Evolutionary conservation across 495 filamentous ascomycete species (phyloP), one percentile per base, ranked within the genome.

Genomic region (Xeromyces bisporus): DNA sequence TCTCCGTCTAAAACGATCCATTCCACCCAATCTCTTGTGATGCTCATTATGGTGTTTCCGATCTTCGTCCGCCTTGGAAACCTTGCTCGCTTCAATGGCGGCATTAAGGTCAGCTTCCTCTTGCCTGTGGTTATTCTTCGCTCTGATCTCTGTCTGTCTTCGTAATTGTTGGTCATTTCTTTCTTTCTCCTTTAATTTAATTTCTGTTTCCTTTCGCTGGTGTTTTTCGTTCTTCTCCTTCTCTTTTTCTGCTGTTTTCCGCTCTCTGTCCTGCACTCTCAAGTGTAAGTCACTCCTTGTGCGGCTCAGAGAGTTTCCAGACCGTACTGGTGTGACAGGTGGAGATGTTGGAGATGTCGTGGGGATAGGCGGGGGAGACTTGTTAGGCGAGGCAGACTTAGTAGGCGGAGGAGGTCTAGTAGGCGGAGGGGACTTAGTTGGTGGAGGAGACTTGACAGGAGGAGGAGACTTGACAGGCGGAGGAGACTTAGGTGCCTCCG

Each of bases 241-340:
- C 23, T 78, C 76, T 41, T 77, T 86, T 15, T 76, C 73, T 13
- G 71, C 70, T 13, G 66, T 67, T 34, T 72, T 77, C 6, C 62
- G 58, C 28, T 74, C 75, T 41, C 78, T 77, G 35, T 77, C 73
- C 35, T 68, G 73, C 14, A 67, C 55, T 33, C 51, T 57, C 5
- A 50, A 51, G 15, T 60, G 60, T 15, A 52, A 23, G 24, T 68
- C 62, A 25, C 58, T 64, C 38, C 63, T 66, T 38, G 53, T 56
- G 0, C 58, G 46, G 26, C 40, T 56, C n/a, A 60, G 28, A 15
- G 46, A 37, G 13, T 18, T 43, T 38, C 15, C 47, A 48, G 17
- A 58, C 42, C n/a, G 55, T 57, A 5, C 60, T 56, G 52, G 50
- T 6, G 62, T 56, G 12, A 58, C 33, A 15, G 60, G 51, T 5